Base-by-base conservation (phyloP, 106 monocot species). In the Agapanthus africanus region DNA sequence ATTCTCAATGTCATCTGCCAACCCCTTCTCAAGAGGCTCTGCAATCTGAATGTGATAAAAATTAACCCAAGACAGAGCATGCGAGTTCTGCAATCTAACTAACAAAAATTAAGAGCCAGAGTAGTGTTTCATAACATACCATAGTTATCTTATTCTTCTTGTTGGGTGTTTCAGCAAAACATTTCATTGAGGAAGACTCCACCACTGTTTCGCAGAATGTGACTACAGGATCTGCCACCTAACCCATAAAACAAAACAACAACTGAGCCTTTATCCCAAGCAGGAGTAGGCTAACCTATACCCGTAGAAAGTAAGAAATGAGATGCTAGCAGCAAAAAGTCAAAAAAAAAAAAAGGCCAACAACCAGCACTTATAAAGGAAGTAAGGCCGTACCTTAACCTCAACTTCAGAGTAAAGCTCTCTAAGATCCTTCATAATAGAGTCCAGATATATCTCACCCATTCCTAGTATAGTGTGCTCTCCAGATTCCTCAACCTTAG, bases 331-430 rank as follows among this genome's bases (percentile, higher is more conserved):
- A 37, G 70, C 23, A 54, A 38, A 76, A 31, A 15, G 19, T 3
- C 13, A 47, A 36, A 35, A n/a, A 15, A 61, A 47, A 47, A 47
- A 19, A 19, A 68, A 47, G 22, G 64, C 22, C 39, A 64, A 25
- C 4, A 16, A 27, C 9, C 19, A 50, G 38, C 11, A 27, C 21
- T 51, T 34, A 13, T 32, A 4, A 71, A 34, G n/a, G 23, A 27
- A 40, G 16, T 27, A 23, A 22, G 30, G 5, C 6, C 22, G 60
- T 72, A 97, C 95, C 86, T 97, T 97, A 70, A 97, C 95, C 87
- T 97, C 95, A 40, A 97, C 95, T 79, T 97, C 95, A 59, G 95
- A 97, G 68, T 97, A 97, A 42, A 97, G 88, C 54, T 97, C 95
- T 61, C 95, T 84, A 54, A 97, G 86, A 66, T 97, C 95, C 77